Conservation (phyloP, 1,284 basidiomycete species). For the Fomitiporia mediterranea region DNA sequence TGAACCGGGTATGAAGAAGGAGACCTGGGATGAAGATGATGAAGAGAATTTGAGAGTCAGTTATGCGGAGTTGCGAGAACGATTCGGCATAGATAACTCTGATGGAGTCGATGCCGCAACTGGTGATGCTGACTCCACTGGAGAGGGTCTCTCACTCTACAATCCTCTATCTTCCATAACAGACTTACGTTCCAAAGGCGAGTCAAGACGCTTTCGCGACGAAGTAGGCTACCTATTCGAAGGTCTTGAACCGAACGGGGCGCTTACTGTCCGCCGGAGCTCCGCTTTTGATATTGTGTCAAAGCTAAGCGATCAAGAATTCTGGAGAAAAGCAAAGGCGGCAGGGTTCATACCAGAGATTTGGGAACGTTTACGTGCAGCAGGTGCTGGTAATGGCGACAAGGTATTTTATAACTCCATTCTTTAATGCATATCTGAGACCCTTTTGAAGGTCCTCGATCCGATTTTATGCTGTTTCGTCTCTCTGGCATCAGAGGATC, state of each 20-base stretch:
- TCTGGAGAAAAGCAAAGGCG: slow-evolving; percentile 66
- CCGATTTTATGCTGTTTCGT: neutral
- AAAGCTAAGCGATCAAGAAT: slow-evolving; percentile 69
- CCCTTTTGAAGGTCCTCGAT: slow-evolving; percentile 5
- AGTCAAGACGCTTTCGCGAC: slow-evolving; percentile 70
- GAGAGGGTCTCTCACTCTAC: slow-evolving; percentile 44
- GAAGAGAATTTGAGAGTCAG: slow-evolving; percentile 63
- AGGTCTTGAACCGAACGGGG: slow-evolving; percentile 52
- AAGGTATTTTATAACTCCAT: slow-evolving; percentile 36
- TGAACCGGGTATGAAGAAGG: slow-evolving; percentile 24
- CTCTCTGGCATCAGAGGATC: slow-evolving; percentile 15
- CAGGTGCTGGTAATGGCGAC: slow-evolving; percentile 57
- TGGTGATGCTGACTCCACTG: slow-evolving; percentile 31
- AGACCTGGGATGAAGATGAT: slow-evolving; percentile 28
- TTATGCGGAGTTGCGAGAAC: slow-evolving; percentile 58
- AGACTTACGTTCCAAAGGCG: slow-evolving; percentile 73
- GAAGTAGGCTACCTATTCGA: slow-evolving; percentile 79
- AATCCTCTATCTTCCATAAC: slow-evolving; percentile 77
- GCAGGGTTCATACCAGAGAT: slow-evolving; percentile 63
- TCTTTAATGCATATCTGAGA: neutral
- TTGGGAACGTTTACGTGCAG: slow-evolving; percentile 57
- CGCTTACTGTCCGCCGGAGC: slow-evolving; percentile 51
- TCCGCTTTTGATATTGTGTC: slow-evolving; percentile 71
- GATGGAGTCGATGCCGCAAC: slow-evolving; percentile 43
- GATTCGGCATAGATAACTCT: slow-evolving; percentile 72